These are phyloP conservation scores for Nicotiana rustica DNA, from an alignment of 305 asterid species.

Conservation along the genomic window DNA sequence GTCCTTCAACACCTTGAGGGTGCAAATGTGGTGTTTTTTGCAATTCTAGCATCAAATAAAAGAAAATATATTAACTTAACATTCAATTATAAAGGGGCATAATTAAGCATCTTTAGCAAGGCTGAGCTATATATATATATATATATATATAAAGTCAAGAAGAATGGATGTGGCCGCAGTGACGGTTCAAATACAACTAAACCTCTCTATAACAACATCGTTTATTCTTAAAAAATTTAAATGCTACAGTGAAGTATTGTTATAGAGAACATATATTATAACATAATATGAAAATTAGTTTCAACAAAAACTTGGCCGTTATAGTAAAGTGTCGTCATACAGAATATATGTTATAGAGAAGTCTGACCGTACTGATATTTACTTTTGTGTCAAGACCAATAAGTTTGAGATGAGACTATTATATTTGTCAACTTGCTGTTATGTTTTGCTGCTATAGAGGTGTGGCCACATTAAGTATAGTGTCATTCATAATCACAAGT, in stretches of 20 bases:
- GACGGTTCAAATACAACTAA: neutral
- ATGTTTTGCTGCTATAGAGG: neutral
- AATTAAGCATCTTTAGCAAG: neutral
- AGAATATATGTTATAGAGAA: no score
- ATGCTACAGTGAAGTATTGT: no score
- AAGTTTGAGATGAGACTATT: neutral
- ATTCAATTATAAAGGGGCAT: neutral
- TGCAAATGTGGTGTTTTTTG: no score
- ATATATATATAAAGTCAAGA: neutral
- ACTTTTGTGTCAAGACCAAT: neutral
- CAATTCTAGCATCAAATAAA: neutral
- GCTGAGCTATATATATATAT: neutral
- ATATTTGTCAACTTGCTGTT: neutral
- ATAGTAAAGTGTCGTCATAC: no score
- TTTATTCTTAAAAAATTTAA: no score
- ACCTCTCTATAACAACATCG: no score
- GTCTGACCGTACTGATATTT: no score
- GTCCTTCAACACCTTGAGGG: conserved; percentile 28
- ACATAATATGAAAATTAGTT: no score
- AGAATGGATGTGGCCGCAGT: neutral
- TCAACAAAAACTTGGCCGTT: no score
- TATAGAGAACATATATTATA: no score
- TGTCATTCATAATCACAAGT: neutral
- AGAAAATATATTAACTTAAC: neutral
- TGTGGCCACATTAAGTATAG: neutral